Conservation (phyloP, 2,329 filamentous ascomycete genomes). For the Emericellopsis atlantica region DNA sequence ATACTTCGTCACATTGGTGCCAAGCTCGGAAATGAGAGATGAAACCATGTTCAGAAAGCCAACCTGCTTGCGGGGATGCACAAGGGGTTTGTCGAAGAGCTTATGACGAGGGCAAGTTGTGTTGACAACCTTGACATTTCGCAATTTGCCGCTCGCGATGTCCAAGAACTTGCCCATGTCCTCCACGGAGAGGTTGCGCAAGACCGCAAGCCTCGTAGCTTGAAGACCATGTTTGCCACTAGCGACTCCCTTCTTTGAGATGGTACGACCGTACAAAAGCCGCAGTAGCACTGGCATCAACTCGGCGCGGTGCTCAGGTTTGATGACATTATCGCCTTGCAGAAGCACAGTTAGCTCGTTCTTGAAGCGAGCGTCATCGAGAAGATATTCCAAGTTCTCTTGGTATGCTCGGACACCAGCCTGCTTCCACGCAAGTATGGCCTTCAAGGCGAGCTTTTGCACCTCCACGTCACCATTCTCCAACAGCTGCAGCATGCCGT, state of each 20-base stretch:
- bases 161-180: slow-evolving; percentile 74
- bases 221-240: slow-evolving; percentile 73
- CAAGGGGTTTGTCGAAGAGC: slow-evolving; percentile 42
- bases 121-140: slow-evolving; percentile 44
- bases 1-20: slow-evolving; percentile 58
- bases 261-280: slow-evolving; percentile 78
- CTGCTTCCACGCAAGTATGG: slow-evolving; percentile 81
- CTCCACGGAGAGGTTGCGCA: slow-evolving; percentile 62
- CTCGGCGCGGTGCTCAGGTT: slow-evolving; percentile 55
- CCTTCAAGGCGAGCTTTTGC: slow-evolving; percentile 74
- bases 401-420: slow-evolving; percentile 64
- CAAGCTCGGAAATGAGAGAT: slow-evolving; percentile 74
- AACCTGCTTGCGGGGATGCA: slow-evolving; percentile 67
- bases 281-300: slow-evolving; percentile 81
- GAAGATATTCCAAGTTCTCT: slow-evolving; percentile 72
- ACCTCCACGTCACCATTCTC: slow-evolving; percentile 84
- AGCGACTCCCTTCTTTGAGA: slow-evolving; percentile 65
- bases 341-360: slow-evolving; percentile 89
- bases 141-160: slow-evolving; percentile 65
- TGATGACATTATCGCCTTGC: slow-evolving; percentile 61
- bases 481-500: slow-evolving; percentile 61
- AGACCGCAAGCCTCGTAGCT: slow-evolving; percentile 65
- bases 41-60: slow-evolving; percentile 89
- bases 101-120: slow-evolving; percentile 31
- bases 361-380: slow-evolving; percentile 85